phyloP scores from a whole-genome alignment of 192 early-diverging fungal genomes.

The Linnemannia hyalina region DNA sequence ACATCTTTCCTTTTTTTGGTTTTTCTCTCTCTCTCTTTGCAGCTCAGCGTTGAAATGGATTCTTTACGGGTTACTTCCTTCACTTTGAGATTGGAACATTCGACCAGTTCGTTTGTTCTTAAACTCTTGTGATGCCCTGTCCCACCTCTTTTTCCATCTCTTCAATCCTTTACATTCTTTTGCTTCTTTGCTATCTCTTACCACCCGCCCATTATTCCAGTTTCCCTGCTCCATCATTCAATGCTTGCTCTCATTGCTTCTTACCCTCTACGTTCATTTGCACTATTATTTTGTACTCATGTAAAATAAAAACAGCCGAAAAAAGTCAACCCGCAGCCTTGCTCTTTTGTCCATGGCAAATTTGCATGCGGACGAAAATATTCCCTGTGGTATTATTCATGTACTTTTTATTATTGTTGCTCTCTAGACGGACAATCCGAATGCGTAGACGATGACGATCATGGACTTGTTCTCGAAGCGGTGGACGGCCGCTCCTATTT shows the following conservation, averaged over 20 bases:
- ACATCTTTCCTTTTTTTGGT: no score
- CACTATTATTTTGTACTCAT: no score
- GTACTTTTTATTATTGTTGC: not conserved
- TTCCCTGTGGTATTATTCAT: not conserved
- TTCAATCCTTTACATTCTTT: not conserved
- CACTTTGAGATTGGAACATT: no score
- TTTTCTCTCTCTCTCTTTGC: no score
- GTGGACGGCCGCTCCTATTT: conserved; percentile 36
- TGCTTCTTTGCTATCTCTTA: not conserved
- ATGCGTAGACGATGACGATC: conserved; percentile 41
- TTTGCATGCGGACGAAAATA: not conserved
- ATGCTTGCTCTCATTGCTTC: no score
- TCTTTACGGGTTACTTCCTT: no score
- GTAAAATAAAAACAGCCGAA: no score
- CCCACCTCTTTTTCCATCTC: not conserved
- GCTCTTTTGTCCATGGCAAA: not conserved
- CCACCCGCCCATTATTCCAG: no score
- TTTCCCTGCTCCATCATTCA: no score
- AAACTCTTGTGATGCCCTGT: not conserved
- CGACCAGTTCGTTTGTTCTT: not conserved
- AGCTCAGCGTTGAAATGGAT: no score
- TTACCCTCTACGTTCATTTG: no score
- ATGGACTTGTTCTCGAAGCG: conserved; percentile 46
- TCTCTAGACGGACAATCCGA: conserved; percentile 26
- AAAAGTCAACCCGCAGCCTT: no score